Conservation (phyloP, 2,329 filamentous ascomycete genomes). For the Aspergillus arachidicola region DNA sequence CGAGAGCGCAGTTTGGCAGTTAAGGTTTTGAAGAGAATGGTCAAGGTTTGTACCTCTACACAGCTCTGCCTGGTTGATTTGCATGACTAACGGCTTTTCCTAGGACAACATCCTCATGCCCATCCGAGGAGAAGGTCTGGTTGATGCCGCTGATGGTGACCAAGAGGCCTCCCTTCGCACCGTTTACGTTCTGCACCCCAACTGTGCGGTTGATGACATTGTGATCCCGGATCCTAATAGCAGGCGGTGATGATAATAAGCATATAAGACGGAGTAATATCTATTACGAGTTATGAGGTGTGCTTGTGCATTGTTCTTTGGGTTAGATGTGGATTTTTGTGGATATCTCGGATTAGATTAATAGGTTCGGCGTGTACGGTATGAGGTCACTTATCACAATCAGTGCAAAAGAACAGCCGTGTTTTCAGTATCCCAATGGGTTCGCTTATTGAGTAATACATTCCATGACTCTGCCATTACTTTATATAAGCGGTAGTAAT, state of each 20-base stretch:
- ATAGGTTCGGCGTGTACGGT: constrained; percentile 3
- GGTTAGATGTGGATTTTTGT: constrained; percentile 3
- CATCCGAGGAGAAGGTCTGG: constrained; percentile 80
- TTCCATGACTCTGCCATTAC: too few relatives aligned
- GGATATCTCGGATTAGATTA: constrained; percentile 8
- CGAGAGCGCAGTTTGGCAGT: constrained; percentile 70
- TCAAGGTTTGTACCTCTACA: constrained; percentile 68
- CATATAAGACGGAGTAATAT: constrained; percentile 24
- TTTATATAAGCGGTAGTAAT: too few relatives aligned
- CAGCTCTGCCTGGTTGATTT: background rate
- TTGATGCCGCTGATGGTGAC: constrained; percentile 69
- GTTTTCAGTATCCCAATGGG: too few relatives aligned
- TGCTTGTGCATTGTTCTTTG: constrained; percentile 1
- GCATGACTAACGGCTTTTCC: background rate
- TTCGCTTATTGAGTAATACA: too few relatives aligned
- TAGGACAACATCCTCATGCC: constrained; percentile 64
- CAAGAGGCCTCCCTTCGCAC: constrained; percentile 50
- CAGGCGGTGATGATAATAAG: constrained; percentile 17
- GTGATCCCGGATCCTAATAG: constrained; percentile 11
- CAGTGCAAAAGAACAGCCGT: background rate
- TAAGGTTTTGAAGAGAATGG: constrained; percentile 93
- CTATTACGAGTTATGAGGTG: constrained; percentile 6
- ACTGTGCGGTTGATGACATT: constrained; percentile 75
- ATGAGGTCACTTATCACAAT: background rate
- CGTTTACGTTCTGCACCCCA: constrained; percentile 90